Evolutionary conservation across 305 asterid genomes (phyloP), one percentile per base, ranked within the genome.

Genomic region (Fraxinus albicans): DNA sequence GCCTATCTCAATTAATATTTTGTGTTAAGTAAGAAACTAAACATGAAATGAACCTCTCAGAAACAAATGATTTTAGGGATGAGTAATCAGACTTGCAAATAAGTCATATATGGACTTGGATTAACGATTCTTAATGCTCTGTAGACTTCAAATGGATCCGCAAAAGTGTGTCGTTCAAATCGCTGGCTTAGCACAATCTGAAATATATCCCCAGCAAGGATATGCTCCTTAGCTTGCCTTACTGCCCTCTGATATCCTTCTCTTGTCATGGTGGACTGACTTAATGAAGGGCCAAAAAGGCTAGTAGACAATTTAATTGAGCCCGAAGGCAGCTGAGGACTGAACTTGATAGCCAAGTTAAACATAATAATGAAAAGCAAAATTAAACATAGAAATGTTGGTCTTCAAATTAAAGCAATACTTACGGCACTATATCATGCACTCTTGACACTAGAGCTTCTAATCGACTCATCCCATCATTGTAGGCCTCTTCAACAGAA

Each of bases 71-170:
- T 34, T 81, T 55, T 60, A 78, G 55, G 84, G 81, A 86, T 82
- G 83, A 78, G 83, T 65, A 78, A 33, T 80, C 91, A 60, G 29
- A 96, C 99, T 86, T 96, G 99, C 85, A 96, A 91, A 83, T 96
- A 96, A 55, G 96, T 90, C 99, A 96, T 96, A 76, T 93, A 96
- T 85, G 99, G 99, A 88, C 98, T 96, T 79, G 98, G 98, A 82
- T 96, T 96, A 84, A 96, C 98, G 79, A 96, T 89, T 90, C 98
- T 88, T 76, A 96, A 89, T 78, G 99, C 99, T 90, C 99, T 88
- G 81, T 96, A 96, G 50, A 96, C 91, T 92, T 96, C 99, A 88
- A 96, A 96, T 35, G 99, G 98, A 79, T 95, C 99, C 19, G 98
- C 99, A 89, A 89, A 95, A 19, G 99, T 95, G 77, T 93, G 86